Evolutionary conservation across 108 stramenopile genomes (phyloP).

Genomic region (Conticribra weissflogii): DNA sequence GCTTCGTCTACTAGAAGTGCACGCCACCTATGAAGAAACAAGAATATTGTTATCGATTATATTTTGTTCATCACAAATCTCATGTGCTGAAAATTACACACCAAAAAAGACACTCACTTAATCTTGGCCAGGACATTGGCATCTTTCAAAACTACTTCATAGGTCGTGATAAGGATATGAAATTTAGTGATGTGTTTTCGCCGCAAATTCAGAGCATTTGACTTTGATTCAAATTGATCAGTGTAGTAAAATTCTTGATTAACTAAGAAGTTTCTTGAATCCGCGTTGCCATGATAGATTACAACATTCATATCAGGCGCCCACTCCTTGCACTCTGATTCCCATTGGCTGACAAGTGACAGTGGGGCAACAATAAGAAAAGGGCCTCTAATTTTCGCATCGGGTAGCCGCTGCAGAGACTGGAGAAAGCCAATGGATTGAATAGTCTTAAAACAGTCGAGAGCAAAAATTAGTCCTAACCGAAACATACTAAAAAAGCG

Average conservation of each 20-base stretch:
- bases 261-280: conserved; percentile 83
- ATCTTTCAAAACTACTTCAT: conserved; percentile 93
- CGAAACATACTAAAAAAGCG: too few species aligned
- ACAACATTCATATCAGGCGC: conserved; percentile 93
- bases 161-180: conserved; percentile 95
- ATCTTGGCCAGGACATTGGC: conserved; percentile 80
- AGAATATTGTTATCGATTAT: neutral
- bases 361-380: conserved; percentile 94
- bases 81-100: conserved; percentile 89
- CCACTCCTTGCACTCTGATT: conserved; percentile 92
- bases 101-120: conserved; percentile 75
- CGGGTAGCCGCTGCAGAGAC: conserved; percentile 54
- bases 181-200: conserved; percentile 88
- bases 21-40: conserved; percentile 53
- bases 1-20: conserved; percentile 97
- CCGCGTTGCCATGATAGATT: conserved; percentile 93
- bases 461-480: too few species aligned
- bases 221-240: conserved; percentile 75
- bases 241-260: conserved; percentile 92
- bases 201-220: conserved; percentile 64
- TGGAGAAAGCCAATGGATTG: conserved; percentile 80
- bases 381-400: conserved; percentile 77
- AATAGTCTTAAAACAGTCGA: conserved; percentile 63
- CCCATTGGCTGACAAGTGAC: conserved; percentile 92
- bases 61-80: conserved; percentile 56